These are phyloP conservation scores for Trichoderma sp. DNA, from an alignment of 2,329 filamentous ascomycete genomes.

Conservation along the genomic window DNA sequence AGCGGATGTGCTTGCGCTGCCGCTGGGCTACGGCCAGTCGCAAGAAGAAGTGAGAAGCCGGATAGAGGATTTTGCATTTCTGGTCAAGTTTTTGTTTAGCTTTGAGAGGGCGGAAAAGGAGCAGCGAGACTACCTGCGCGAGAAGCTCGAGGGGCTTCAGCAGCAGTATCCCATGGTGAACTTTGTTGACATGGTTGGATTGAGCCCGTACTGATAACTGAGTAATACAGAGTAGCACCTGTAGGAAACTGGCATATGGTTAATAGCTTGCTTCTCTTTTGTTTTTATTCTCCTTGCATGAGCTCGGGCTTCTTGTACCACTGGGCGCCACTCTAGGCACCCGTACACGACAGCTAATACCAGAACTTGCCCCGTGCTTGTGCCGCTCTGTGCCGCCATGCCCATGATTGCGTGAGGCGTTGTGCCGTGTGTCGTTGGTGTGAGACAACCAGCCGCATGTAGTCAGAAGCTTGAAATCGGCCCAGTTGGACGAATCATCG, in stretches of 20 bases:
- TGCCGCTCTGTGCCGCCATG: neutral
- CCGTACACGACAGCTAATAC: neutral
- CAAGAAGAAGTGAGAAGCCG: constrained; percentile 45
- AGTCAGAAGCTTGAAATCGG: neutral
- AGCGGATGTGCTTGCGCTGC: constrained; percentile 54
- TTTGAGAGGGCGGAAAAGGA: constrained; percentile 47
- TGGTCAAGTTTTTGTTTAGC: constrained; percentile 49
- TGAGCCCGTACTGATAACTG: constrained; percentile 22
- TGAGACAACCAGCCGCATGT: constrained; percentile 1
- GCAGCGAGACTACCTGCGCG: constrained; percentile 40
- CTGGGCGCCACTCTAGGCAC: neutral
- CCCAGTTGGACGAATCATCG: neutral
- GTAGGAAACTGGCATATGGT: neutral
- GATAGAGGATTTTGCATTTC: constrained; percentile 52
- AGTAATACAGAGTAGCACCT: neutral
- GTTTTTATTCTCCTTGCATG: neutral
- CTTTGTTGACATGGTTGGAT: constrained; percentile 27
- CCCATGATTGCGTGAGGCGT: neutral
- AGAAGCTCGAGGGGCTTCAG: constrained; percentile 38
- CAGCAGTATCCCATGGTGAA: constrained; percentile 32
- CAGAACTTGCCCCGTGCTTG: neutral
- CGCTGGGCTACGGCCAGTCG: constrained; percentile 37
- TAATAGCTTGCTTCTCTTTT: neutral
- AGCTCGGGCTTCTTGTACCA: neutral
- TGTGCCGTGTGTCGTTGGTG: neutral